These are phyloP conservation scores for Exophiala mesophila DNA, from an alignment of 2,329 filamentous ascomycete species.

Conservation along the genomic window DNA sequence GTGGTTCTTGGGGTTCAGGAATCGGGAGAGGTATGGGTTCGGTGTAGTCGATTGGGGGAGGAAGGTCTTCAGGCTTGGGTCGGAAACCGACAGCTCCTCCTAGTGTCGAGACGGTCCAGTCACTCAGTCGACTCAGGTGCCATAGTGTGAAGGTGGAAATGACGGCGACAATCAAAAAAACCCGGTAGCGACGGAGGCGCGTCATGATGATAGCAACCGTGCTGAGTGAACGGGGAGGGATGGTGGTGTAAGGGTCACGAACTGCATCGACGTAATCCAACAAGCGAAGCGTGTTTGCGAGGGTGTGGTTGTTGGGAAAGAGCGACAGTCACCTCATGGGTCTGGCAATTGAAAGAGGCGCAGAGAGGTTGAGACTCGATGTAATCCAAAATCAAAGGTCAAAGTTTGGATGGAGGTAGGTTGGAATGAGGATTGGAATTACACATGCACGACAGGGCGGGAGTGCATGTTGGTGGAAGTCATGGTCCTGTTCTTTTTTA, in stretches of 20 bases:
- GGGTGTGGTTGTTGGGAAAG: no score
- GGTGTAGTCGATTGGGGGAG: slow-evolving; percentile 1
- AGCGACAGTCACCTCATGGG: no score
- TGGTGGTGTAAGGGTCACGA: not conserved
- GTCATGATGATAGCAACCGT: slow-evolving; percentile 33
- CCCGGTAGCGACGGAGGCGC: slow-evolving; percentile 45
- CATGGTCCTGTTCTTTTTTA: no score
- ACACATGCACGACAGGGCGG: no score
- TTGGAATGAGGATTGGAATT: no score
- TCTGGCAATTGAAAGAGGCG: no score
- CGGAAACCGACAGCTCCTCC: slow-evolving; percentile 15
- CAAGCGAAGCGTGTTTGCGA: no score
- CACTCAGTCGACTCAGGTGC: slow-evolving; percentile 46
- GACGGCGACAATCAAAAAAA: slow-evolving; percentile 42
- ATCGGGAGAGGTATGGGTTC: slow-evolving; percentile 6
- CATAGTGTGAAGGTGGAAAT: slow-evolving; percentile 44
- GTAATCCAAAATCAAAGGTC: no score
- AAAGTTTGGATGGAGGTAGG: no score
- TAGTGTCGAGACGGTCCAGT: slow-evolving; percentile 29
- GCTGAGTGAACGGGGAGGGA: not conserved
- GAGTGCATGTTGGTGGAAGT: no score
- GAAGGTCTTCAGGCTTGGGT: slow-evolving; percentile 4
- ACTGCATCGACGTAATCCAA: not conserved
- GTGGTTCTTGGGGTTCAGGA: slow-evolving; percentile 11
- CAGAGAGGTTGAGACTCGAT: no score